Evolutionary conservation across 495 filamentous ascomycete species (phyloP), one percentile per base, ranked within the genome.

Genomic region (Tuber magnatum): DNA sequence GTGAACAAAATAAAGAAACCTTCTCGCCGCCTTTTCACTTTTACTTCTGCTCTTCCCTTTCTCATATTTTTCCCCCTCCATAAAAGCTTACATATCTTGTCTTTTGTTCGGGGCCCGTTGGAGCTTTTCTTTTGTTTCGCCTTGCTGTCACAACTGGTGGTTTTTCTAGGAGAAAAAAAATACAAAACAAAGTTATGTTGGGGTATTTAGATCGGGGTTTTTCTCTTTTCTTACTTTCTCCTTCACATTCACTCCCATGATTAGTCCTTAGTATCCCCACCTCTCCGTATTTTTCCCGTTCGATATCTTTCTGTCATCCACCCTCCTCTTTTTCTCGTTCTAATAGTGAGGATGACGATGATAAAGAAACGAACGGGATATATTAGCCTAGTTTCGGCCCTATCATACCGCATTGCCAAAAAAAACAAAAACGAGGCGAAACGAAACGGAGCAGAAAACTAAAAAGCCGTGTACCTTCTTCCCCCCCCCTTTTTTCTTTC

Each of bases 161-260:
- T 44, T 46, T 71, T 71, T 71, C 18, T 2, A 28, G 28, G 48
- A n/a, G 24, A 12, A 61, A 61, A 65, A 65, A 35, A 12, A 51
- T n/a, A 69, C 69, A 78, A 74, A 48, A 71, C 74, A 78, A 79
- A 79, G 76, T 65, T 74, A 79, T 79, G 76, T 79, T 79, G 72
- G 77, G 73, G 77, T 79, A 79, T 75, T 75, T 79, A 79, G 72
- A 79, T 79, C 70, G 78, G 78, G 70, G 51, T 69, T 42, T 51
- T 61, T 75, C 76, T 80, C 38, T 61, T 61, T 77, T 32, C 46
- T 71, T 76, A 10, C 20, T 68, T 38, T 35, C 44, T 71, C 43
- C 71, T 73, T 68, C 56, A 35, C 35, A 20, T 28, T 65, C 56
- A 35, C 28, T 35, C 2, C 56, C 28, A 65, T 65, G 28, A 65